Base-by-base conservation (phyloP, 2,329 filamentous ascomycete genomes). In the Nemania serpens region DNA sequence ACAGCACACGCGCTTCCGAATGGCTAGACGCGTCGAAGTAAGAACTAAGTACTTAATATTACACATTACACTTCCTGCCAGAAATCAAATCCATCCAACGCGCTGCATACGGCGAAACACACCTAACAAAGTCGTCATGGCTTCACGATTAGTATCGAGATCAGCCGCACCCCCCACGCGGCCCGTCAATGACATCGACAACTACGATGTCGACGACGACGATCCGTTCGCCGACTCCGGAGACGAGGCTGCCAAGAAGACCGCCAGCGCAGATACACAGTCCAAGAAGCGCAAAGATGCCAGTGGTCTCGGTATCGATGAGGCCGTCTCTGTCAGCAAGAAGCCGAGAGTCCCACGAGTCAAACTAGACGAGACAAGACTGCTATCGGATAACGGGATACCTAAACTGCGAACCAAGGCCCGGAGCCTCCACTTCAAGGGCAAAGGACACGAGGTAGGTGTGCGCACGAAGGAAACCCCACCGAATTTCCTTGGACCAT, bases 391-490 rank as follows among this genome's bases (percentile, higher is more conserved):
- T 18, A 84, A 87, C 49, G 95, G 95, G 1, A 93, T 99, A 62
- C 91, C 92, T 1, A 92, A 89, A 69, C 79, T 99, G 54, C 87
- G 90, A 43, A 85, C 82, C 63, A 87, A 88, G 68, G 88, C 91
- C 0, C 87, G 85, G 55, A 83, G 86, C 33, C 78, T 97, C 18
- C 91, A 86, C 66, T 87, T 97, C 68, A 96, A 94, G 74, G 95
- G 95, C 51, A 98, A 96, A 75, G 94, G 93, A 0, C 91, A 98
- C 73, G 95, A 99, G 80, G 91, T 93, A 72, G 80, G 91, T 93
- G 71, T 2, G 50, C 33, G 49, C n/a, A 9, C 9, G 13, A 25
- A 6, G 12, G 11, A 13, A 45, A 39, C 11, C 25, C 25, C 7
- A 29, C 25, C 7, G 34, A 36, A 12, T 36, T 39, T 12, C 36